Conservation (phyloP, 2,329 filamentous ascomycete genomes). For the Mycosphaerella arachidis region DNA sequence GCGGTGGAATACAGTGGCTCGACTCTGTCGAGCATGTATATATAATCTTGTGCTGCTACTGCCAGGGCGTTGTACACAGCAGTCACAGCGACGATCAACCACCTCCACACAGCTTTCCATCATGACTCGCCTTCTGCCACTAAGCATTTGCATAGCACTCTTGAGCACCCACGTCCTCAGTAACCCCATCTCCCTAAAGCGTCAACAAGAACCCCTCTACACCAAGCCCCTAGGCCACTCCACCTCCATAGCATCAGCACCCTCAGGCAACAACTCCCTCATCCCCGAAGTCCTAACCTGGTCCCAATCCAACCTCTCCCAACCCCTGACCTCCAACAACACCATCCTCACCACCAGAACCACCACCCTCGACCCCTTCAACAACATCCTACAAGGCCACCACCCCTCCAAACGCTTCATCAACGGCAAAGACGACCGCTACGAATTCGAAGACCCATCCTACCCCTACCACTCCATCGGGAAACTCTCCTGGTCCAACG, state of each 20-base stretch:
- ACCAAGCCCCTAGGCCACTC: not conserved
- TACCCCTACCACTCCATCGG: conserved; percentile 2
- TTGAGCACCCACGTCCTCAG: not conserved
- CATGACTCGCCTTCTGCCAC: not conserved
- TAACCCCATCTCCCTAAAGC: not conserved
- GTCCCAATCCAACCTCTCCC: not conserved
- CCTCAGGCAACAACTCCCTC: not conserved
- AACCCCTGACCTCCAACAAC: not conserved
- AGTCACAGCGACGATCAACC: not conserved
- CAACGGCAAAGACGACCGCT: not conserved
- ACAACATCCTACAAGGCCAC: not conserved
- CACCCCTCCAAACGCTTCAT: conserved; percentile 1
- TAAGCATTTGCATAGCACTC: not conserved
- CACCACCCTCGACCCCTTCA: not conserved
- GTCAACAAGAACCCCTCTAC: not conserved
- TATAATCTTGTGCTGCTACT: not conserved
- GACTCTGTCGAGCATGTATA: not conserved
- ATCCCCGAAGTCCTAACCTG: not conserved
- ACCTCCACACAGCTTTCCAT: not conserved
- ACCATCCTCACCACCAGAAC: not conserved
- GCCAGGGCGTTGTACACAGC: not conserved
- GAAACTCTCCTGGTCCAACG: conserved; percentile 7
- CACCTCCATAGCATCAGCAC: not conserved
- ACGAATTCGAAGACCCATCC: not conserved
- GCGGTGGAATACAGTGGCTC: too few relatives aligned